Evolutionary conservation across 1,139 yeast genomes (phyloP).

Genomic region (Candida sp.): DNA sequence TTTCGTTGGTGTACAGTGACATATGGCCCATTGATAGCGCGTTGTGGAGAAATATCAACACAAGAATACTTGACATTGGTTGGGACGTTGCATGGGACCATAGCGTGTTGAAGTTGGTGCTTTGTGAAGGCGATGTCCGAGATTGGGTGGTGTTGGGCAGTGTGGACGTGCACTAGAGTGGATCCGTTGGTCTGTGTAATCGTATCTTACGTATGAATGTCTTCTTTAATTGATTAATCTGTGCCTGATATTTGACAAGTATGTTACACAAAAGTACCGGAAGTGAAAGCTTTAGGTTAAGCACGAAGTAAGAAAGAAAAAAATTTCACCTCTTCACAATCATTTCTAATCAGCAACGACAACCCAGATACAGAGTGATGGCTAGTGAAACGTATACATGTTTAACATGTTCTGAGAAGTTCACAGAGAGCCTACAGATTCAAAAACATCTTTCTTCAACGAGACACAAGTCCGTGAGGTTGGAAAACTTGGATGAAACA

Average conservation of each 20-base stretch:
- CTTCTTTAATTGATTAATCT: neutral
- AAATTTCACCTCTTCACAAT: neutral
- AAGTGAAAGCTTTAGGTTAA: neutral
- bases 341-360: neutral
- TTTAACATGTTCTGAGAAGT: constrained; percentile 30
- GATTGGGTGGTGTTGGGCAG: constrained; percentile 76
- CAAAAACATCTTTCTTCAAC: constrained; percentile 54
- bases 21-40: constrained; percentile 74
- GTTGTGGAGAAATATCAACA: constrained; percentile 64
- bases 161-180: constrained; percentile 43
- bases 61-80: constrained; percentile 67
- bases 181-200: neutral
- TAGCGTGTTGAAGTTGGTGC: constrained; percentile 71
- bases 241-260: neutral
- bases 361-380: neutral
- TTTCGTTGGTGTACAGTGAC: constrained; percentile 73
- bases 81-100: constrained; percentile 62
- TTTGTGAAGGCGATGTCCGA: constrained; percentile 75
- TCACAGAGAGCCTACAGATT: constrained; percentile 23
- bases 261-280: neutral
- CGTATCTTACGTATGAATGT: neutral
- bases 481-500: constrained; percentile 37
- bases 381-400: constrained; percentile 21
- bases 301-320: neutral
- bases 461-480: constrained; percentile 54